Conservation (phyloP, 805 yeast species). For the Cyberlindnera xylosilytica region DNA sequence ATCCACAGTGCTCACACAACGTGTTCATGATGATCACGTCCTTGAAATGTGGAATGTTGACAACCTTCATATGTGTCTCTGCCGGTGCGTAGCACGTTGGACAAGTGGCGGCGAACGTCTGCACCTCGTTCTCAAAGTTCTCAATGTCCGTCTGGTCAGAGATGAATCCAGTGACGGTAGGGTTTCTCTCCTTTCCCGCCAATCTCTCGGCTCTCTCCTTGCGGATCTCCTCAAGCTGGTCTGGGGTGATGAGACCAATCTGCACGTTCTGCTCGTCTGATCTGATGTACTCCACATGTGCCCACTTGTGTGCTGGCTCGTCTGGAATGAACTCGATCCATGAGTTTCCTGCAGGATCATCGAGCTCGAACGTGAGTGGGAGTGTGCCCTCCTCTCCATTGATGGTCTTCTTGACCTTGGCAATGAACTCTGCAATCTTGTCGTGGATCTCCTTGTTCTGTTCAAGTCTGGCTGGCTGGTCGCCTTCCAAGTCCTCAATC, state of each 20-base stretch:
- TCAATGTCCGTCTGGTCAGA: conserved; percentile 79
- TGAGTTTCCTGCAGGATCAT: conserved; percentile 96
- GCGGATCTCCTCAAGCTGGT: conserved; percentile 44
- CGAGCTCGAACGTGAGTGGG: conserved; percentile 76
- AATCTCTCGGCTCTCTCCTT: conserved; percentile 23
- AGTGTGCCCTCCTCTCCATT: conserved; percentile 64
- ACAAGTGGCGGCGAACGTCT: conserved; percentile 88
- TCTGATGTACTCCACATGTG: conserved; percentile 75
- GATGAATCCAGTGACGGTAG: conserved; percentile 53
- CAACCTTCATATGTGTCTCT: conserved; percentile 94
- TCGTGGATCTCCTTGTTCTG: conserved; percentile 71
- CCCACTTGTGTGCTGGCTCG: conserved; percentile 88
- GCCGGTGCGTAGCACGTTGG: conserved; percentile 82
- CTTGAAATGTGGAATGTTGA: conserved; percentile 95
- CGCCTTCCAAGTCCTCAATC: conserved; percentile 73
- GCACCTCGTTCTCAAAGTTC: conserved; percentile 86
- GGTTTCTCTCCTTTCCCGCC: conserved; percentile 29
- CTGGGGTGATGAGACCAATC: conserved; percentile 71
- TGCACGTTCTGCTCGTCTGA: conserved; percentile 84
- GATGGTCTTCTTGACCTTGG: conserved; percentile 54
- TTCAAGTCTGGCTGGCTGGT: conserved; percentile 76
- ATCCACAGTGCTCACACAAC: conserved; percentile 88
- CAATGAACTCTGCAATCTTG: conserved; percentile 70
- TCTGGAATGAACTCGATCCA: conserved; percentile 91
- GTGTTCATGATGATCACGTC: conserved; percentile 97